Evolutionary conservation across 2,329 filamentous ascomycete species (phyloP).

Genomic region (Neobulgaria alba): DNA sequence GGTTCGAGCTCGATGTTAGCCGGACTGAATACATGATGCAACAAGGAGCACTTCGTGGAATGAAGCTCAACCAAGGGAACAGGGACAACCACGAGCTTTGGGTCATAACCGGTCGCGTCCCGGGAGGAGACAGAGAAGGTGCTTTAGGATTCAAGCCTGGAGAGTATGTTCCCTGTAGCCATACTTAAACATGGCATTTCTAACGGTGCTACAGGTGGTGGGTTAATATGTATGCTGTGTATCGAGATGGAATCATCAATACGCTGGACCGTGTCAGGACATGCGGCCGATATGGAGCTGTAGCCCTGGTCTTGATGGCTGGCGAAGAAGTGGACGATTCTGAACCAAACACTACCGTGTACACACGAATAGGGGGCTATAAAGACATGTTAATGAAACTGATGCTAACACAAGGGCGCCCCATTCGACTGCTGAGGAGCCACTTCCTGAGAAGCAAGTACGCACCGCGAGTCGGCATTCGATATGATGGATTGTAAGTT

Average conservation of each 20-base stretch:
- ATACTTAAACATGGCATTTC: not conserved
- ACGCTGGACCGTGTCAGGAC: conserved; percentile 37
- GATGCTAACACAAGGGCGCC: conserved; percentile 36
- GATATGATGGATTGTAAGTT: conserved; percentile 50
- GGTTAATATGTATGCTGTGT: conserved; percentile 46
- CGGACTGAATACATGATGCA: conserved; percentile 14
- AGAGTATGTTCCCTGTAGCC: conserved; percentile 33
- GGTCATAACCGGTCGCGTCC: conserved; percentile 5
- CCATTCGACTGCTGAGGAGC: conserved; percentile 45
- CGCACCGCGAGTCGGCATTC: conserved; percentile 43
- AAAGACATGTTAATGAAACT: conserved; percentile 41
- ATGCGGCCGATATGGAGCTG: conserved; percentile 35
- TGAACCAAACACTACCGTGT: conserved; percentile 29
- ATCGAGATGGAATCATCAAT: conserved; percentile 47
- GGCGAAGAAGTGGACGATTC: conserved; percentile 39
- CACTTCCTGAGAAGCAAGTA: conserved; percentile 41
- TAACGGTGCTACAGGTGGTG: conserved; percentile 40
- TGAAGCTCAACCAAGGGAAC: conserved; percentile 6
- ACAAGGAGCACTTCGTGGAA: conserved; percentile 9
- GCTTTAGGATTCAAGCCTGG: conserved; percentile 39
- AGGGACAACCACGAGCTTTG: conserved; percentile 7
- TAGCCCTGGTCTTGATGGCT: conserved; percentile 42
- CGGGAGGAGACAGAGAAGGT: conserved; percentile 15
- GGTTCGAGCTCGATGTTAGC: conserved; percentile 14
- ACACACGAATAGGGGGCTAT: conserved; percentile 36